Base-by-base conservation (phyloP, 805 yeast genomes). In the Candida pini region DNA sequence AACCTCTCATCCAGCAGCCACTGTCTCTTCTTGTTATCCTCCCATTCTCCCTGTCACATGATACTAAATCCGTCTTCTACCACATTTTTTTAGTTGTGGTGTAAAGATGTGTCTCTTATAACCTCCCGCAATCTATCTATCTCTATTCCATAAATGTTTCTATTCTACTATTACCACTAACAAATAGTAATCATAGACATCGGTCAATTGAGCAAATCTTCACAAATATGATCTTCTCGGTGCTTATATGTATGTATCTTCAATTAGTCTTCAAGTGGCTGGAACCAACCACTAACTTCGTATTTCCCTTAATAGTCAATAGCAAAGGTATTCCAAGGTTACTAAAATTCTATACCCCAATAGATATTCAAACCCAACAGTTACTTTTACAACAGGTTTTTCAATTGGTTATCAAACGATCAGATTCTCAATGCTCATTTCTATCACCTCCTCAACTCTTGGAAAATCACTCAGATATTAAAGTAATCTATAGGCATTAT, bases 401-500 rank as follows among this genome's bases (percentile, higher is more conserved):
- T 58, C 84, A 78, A 38, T 65, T 88, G 31, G 80, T 92, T 19
- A 75, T 81, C 22, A 75, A 71, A 25, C 62, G 97, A 36, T 72
- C 80, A 15, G 71, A 82, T 13, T 66, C 74, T 25, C 95, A 89
- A 51, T 88, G 97, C 42, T 85, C 94, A 17, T 89, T 90, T 53
- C 64, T 90, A 15, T 84, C 95, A 0, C 88, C 95, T 1, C 97
- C 97, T 0, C 84, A 94, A 7, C 64, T 87, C 23, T 51, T 66
- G 22, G 74, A 76, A 49, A 78, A 78, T 37, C 57, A 75, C 36
- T 86, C 80, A 9, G 86, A 78, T 43, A 82, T 90, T 45, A 80
- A 86, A 43, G 95, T 92, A 31, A 90, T 92, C 22, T 92, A 90
- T 61, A 71, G 96, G 41, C 94, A 87, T 53, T 92, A 89, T 52